A percentile compares a stretch with the other conserved stretches of the same genome.
These are phyloP conservation scores for Cladophialophora chaetospira DNA, from an alignment of 2,329 filamentous ascomycete species.

Conservation along the genomic window DNA sequence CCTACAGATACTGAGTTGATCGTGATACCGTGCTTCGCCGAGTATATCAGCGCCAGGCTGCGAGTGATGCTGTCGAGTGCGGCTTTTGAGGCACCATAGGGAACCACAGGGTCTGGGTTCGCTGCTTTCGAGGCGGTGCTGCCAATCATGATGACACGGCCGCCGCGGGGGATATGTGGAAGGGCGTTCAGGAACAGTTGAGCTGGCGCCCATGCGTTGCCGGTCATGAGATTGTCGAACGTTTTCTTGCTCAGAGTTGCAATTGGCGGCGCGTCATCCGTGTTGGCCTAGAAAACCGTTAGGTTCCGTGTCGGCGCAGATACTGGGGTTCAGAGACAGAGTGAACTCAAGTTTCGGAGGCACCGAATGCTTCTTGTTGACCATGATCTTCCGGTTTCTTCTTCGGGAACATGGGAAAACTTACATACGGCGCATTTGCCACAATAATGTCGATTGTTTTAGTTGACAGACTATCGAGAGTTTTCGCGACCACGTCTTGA, in stretches of 20 bases:
- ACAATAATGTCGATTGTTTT: conserved; percentile 14
- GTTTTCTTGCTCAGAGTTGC: neutral
- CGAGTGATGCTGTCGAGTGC: conserved; percentile 14
- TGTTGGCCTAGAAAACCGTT: no score
- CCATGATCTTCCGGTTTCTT: no score
- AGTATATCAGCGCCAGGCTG: conserved; percentile 7
- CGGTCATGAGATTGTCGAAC: conserved; percentile 15
- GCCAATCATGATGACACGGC: conserved; percentile 12
- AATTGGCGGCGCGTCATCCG: neutral
- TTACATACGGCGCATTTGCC: conserved; percentile 7
- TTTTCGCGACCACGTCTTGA: conserved; percentile 1
- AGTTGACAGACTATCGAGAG: neutral
- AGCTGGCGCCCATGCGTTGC: conserved; percentile 11
- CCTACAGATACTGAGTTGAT: conserved; percentile 15
- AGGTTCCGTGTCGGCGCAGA: no score
- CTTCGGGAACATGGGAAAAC: no score
- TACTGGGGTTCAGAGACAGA: no score
- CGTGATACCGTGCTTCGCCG: conserved; percentile 11
- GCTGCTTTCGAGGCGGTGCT: neutral
- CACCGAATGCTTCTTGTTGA: no score
- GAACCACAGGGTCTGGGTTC: conserved; percentile 9
- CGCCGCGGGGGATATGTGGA: conserved; percentile 4
- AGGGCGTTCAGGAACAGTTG: conserved; percentile 12
- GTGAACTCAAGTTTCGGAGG: no score
- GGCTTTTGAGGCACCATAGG: conserved; percentile 11